Percentiles rank a stretch among this genome's conserved stretches.
phyloP scores from a whole-genome alignment of 352 stramenopile species.

The Phytophthora aleatoria region DNA sequence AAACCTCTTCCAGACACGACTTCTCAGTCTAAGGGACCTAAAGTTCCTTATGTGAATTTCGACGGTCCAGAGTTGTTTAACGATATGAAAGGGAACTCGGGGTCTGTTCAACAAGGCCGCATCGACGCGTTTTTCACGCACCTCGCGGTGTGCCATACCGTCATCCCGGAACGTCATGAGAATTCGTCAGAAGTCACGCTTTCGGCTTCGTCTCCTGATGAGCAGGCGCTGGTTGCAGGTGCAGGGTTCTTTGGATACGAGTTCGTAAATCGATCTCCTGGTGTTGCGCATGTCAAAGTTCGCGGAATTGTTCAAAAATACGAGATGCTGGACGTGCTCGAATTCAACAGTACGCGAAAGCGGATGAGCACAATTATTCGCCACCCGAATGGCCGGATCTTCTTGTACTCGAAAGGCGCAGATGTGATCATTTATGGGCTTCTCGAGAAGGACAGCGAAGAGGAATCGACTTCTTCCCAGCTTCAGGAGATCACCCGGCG shows the following conservation, averaged over 20 bases:
- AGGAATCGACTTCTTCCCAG: constrained; percentile 26
- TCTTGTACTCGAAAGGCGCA: constrained; percentile 76
- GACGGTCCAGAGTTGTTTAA: constrained; percentile 69
- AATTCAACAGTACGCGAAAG: constrained; percentile 94
- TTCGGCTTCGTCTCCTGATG: constrained; percentile 84
- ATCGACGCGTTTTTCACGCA: constrained; percentile 86
- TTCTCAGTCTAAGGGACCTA: constrained; percentile 21
- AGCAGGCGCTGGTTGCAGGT: constrained; percentile 85
- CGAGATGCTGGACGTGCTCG: constrained; percentile 88
- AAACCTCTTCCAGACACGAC: constrained; percentile 53
- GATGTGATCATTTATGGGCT: constrained; percentile 73
- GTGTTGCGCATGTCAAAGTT: constrained; percentile 54
- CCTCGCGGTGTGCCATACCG: constrained; percentile 94
- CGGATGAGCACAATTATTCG: constrained; percentile 93
- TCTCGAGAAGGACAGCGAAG: constrained; percentile 40
- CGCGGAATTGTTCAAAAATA: constrained; percentile 51
- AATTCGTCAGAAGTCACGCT: constrained; percentile 65
- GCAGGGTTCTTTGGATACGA: constrained; percentile 77
- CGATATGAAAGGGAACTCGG: constrained; percentile 65
- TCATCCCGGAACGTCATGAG: constrained; percentile 95
- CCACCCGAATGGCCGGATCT: constrained; percentile 60
- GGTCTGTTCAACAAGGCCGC: constrained; percentile 46
- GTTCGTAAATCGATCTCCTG: constrained; percentile 72
- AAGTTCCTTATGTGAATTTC: constrained; percentile 79
- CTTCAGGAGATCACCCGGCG: constrained; percentile 48